Evolutionary conservation across 192 early-diverging fungal species (phyloP), one percentile per base, ranked within the genome.

Genomic region (Coemansia sp.): DNA sequence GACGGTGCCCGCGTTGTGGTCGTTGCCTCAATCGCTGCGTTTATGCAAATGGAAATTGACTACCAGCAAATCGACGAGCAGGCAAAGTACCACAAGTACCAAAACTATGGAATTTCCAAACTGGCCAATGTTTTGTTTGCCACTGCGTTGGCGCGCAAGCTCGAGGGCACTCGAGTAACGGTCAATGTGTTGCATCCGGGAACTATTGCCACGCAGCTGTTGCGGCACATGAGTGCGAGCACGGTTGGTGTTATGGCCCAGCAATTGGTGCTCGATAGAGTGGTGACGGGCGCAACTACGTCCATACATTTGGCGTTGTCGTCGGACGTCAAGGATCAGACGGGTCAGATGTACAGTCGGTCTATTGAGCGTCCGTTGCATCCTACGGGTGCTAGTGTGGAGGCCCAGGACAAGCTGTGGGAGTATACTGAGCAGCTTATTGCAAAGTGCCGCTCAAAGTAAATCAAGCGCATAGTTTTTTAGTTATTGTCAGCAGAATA

Each of bases 41-140:
- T 61, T n/a, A 24, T 74, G 57, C 32, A 51, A 14, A 3, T 23
- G n/a, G 54, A 43, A 3, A 71, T 80, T 27, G 61, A 56, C 54
- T 74, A 71, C 16, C 65, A 54, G 12, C 14, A 19, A 12, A 23
- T 81, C 6, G 71, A 64, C n/a, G 16, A 70, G 9, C 54, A 62
- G 19, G 1, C 41, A 1, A 1, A 12, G 39, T 74, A 81, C 62
- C n/a, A 62, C 43, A 4, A 27, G 18, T 64, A 47, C 24, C 12
- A 41, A 18, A 75, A 71, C 65, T 81, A 81, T 32, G 78, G 59
- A 1, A 57, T 64, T 7, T 65, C 65, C 12, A 81, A 81, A 59
- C 72, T 81, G 49, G 78, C 78, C 61, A 81, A 81, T 57, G 14
- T 75, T 13, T 63, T 69, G 16, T 81, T 75, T 59, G 48, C 73